Conservation (phyloP, 805 yeast species). For the Nakazawaea siamensis region DNA sequence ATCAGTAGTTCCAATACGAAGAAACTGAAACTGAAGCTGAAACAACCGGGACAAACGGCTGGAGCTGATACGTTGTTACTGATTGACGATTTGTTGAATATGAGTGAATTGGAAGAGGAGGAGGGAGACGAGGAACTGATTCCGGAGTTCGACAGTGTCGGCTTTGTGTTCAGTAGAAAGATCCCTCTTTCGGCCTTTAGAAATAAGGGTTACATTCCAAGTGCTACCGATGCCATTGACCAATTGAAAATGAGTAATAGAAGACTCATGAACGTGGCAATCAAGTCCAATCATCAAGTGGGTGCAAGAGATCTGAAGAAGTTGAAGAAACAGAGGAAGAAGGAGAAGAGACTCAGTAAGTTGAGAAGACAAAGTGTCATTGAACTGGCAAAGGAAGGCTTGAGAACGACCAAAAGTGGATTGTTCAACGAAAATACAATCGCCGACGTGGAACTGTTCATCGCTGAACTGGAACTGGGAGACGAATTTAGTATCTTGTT, state of each 20-base stretch:
- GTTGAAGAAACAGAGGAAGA: conserved; percentile 22
- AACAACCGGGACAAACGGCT: neutral
- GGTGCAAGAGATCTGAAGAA: conserved; percentile 13
- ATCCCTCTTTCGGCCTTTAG: conserved; percentile 89
- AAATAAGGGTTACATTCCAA: conserved; percentile 50
- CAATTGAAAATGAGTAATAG: conserved; percentile 4
- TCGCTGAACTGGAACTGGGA: conserved; percentile 41
- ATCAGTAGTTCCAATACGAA: conserved; percentile 30
- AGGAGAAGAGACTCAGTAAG: conserved; percentile 22
- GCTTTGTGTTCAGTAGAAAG: conserved; percentile 18
- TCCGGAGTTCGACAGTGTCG: neutral
- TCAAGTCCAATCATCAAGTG: conserved; percentile 1
- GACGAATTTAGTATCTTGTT: conserved; percentile 31
- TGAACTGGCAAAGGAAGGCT: conserved; percentile 72
- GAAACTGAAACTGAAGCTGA: conserved; percentile 12
- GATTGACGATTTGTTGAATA: conserved; percentile 77
- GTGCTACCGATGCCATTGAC: conserved; percentile 4
- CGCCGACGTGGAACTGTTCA: conserved; percentile 64
- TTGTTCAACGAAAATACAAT: conserved; percentile 68
- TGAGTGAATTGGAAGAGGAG: conserved; percentile 79
- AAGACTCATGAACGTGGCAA: neutral
- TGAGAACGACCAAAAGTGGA: conserved; percentile 68
- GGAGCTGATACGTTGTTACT: conserved; percentile 18
- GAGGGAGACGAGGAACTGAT: conserved; percentile 39
- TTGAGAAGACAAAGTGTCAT: conserved; percentile 60